phyloP scores from a whole-genome alignment of 805 yeast genomes.

The Tanozyma kutaoensis region DNA sequence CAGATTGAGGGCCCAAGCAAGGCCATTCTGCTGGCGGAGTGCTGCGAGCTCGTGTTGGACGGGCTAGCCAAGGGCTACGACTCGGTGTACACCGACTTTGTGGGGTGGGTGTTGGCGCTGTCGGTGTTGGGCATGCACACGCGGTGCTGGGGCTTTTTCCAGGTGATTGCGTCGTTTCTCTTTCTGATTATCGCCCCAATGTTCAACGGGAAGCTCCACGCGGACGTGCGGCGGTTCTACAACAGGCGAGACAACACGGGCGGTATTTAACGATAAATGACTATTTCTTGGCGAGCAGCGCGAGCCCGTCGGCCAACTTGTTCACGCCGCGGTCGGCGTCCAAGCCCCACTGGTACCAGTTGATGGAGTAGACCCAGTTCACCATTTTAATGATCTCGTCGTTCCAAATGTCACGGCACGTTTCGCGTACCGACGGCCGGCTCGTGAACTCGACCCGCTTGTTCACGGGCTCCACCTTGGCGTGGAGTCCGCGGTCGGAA shows the following conservation, averaged over 20 bases:
- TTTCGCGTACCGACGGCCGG: conserved; percentile 37
- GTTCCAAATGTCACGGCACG: conserved; percentile 70
- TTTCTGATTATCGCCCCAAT: conserved; percentile 39
- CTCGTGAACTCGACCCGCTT: conserved; percentile 8
- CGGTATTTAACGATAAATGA: neutral
- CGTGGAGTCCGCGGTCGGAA: conserved; percentile 29
- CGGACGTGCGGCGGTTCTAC: conserved; percentile 40
- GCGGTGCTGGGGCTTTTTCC: conserved; percentile 40
- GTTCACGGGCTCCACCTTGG: conserved; percentile 30
- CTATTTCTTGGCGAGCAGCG: conserved; percentile 2
- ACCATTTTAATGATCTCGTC: conserved; percentile 53
- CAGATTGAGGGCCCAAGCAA: conserved; percentile 74
- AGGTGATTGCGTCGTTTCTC: conserved; percentile 20
- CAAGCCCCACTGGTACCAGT: conserved; percentile 30
- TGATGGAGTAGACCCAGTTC: conserved; percentile 46
- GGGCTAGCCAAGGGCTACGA: conserved; percentile 53
- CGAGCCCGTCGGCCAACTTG: conserved; percentile 15
- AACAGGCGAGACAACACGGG: conserved; percentile 8
- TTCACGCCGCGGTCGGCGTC: conserved; percentile 18
- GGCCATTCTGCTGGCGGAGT: conserved; percentile 53
- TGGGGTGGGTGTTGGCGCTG: conserved; percentile 71
- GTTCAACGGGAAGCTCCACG: conserved; percentile 33
- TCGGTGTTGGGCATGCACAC: conserved; percentile 62
- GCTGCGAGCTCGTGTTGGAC: conserved; percentile 47
- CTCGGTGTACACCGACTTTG: conserved; percentile 66